phyloP scores from a whole-genome alignment of 2,329 filamentous ascomycete species.

The Aspergillus uvarum region DNA sequence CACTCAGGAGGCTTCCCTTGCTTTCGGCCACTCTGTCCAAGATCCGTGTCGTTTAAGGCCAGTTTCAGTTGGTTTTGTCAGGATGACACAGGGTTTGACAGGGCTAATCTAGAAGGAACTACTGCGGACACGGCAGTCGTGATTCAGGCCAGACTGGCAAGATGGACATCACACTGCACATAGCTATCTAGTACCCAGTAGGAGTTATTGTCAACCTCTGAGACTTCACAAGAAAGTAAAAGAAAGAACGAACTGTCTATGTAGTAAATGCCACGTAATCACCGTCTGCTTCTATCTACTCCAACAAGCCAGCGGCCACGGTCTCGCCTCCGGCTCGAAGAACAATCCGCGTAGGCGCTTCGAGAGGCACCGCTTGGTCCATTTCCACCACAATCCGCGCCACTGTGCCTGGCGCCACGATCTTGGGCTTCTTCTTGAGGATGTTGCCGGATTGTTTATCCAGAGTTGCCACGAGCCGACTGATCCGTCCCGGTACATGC shows the following conservation, averaged over 20 bases:
- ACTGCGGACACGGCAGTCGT: neutral
- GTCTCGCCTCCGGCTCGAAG: slow-evolving; percentile 78
- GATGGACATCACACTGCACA: too few relatives aligned
- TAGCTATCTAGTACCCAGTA: too few relatives aligned
- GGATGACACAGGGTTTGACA: neutral
- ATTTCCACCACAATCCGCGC: slow-evolving; percentile 76
- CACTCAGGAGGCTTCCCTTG: slow-evolving; percentile 5
- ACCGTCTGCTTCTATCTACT: slow-evolving; percentile 39
- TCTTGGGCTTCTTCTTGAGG: slow-evolving; percentile 77
- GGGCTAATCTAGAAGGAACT: neutral
- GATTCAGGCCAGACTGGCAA: neutral
- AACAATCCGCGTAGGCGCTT: slow-evolving; percentile 76
- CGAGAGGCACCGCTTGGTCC: slow-evolving; percentile 72
- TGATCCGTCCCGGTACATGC: slow-evolving; percentile 73
- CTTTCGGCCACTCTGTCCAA: slow-evolving; percentile 8
- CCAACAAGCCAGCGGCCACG: slow-evolving; percentile 81
- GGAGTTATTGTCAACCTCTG: neutral
- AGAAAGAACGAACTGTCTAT: slow-evolving; percentile 2
- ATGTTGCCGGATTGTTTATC: slow-evolving; percentile 77
- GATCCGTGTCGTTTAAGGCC: neutral
- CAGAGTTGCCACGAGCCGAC: slow-evolving; percentile 68
- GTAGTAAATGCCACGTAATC: neutral
- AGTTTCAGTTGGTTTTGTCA: neutral
- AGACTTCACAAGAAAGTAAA: neutral
- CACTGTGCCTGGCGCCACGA: slow-evolving; percentile 76